Evolutionary conservation across 352 stramenopile species (phyloP).

Genomic region (Pythium aristosporum): DNA sequence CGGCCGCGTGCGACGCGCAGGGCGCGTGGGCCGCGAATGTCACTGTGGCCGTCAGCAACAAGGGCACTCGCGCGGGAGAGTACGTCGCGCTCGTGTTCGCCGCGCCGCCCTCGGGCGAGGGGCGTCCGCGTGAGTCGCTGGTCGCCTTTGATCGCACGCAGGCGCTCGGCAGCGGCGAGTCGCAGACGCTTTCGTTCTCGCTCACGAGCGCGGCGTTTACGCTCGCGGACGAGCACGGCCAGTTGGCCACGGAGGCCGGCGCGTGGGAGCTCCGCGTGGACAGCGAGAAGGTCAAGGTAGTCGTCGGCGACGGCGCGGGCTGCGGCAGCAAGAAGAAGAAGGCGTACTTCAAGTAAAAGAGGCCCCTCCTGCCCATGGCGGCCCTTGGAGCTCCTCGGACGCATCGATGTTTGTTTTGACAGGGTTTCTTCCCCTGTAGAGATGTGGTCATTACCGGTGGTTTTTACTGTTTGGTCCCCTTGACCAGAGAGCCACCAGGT

Average conservation of each 20-base stretch:
- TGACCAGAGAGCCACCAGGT: no score
- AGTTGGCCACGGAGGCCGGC: conserved; percentile 37
- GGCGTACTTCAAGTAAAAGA: conserved; percentile 2
- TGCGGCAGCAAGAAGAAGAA: not conserved
- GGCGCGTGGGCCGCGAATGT: conserved; percentile 22
- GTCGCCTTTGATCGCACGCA: conserved; percentile 55
- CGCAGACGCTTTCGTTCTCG: conserved; percentile 26
- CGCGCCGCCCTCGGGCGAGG: conserved; percentile 28
- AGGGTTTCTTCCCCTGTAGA: no score
- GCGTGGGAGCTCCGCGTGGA: conserved; percentile 35
- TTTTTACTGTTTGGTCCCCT: no score
- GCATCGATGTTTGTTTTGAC: no score
- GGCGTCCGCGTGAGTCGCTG: conserved; percentile 48
- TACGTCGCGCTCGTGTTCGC: conserved; percentile 36
- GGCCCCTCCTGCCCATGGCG: not conserved
- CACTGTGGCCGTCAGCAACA: conserved; percentile 46
- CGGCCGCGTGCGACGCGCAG: not conserved
- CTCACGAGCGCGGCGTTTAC: conserved; percentile 41
- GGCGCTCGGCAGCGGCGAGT: conserved; percentile 28
- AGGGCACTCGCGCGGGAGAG: conserved; percentile 37
- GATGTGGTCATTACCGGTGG: no score
- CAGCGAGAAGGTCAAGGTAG: not conserved
- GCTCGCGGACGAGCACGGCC: conserved; percentile 36
- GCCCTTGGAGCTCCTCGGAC: no score
- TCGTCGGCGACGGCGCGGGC: not conserved